Base-by-base conservation (phyloP, 2,329 filamentous ascomycete species). In the Helotiales sp. region DNA sequence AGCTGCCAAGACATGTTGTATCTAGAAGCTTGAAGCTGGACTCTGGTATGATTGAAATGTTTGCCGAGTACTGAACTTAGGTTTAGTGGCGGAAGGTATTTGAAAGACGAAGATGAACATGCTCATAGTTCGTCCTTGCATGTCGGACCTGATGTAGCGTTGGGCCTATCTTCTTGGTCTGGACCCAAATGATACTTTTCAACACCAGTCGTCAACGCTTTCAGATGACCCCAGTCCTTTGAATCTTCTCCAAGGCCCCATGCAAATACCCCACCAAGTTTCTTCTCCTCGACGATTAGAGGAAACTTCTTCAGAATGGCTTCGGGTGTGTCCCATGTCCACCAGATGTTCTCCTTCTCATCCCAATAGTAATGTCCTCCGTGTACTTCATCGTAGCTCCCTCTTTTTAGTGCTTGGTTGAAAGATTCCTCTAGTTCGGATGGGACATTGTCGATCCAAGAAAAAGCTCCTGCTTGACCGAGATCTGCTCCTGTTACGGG, bases 321-420 rank as follows among this genome's bases (percentile, higher is more conserved):
- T 7, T 82, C 81, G 0, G 84, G 82, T 0, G 88, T 91, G 68
- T 93, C 91, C 82, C 89, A 93, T 0, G 89, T 89, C 91, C 91
- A 93, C 84, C 91, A 93, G 32, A 89, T 76, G 63, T 84, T 79
- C 70, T 86, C 81, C 4, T 79, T 70, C 0, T 75, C 67, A 74
- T 93, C 91, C 82, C 86, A 91, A 78, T 87, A 93, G 75, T 90
- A 92, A 75, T 88, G 85, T 0, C 89, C 91, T 22, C 90, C 91
- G 1, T 80, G 78, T 1, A 79, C 71, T 1, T 83, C 77, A 70
- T 93, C 91, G 32, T 87, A 87, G 55, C 75, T 75, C 0, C 88
- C 89, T 10, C 84, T 69, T 0, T 78, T 72, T 59, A 82, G 75
- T 0, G 91, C 90, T 15, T 80, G 82, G 17, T 80, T 77, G 75